phyloP scores from a whole-genome alignment of 2,329 filamentous ascomycete species.

The Cadophora sp. region DNA sequence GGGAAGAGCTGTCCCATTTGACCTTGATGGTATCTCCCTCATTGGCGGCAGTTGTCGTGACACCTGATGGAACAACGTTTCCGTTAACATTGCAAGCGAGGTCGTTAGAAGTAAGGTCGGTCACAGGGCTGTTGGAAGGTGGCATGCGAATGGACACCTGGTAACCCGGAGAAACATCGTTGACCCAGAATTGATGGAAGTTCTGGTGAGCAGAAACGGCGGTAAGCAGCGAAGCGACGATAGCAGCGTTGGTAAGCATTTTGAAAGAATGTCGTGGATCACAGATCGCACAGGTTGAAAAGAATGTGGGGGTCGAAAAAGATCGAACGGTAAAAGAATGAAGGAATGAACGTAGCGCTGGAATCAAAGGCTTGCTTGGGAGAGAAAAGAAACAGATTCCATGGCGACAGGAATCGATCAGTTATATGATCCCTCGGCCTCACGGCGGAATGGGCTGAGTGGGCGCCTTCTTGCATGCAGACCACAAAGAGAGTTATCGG shows the following conservation, averaged over 20 bases:
- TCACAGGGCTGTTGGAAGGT: conserved; percentile 58
- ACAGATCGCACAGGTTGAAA: conserved; percentile 25
- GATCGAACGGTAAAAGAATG: conserved; percentile 9
- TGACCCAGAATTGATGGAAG: conserved; percentile 52
- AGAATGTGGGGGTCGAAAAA: conserved; percentile 17
- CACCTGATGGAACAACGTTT: conserved; percentile 42
- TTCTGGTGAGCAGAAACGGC: conserved; percentile 49
- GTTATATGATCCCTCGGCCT: conserved; percentile 3
- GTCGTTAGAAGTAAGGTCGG: conserved; percentile 54
- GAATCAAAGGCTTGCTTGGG: conserved; percentile 7
- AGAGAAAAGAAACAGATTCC: neutral
- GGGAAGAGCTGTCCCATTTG: conserved; percentile 48
- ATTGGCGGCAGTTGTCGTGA: conserved; percentile 44
- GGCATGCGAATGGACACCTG: conserved; percentile 52
- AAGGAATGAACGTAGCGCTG: neutral
- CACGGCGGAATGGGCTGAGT: neutral
- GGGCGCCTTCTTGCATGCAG: neutral
- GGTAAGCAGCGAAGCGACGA: conserved; percentile 40
- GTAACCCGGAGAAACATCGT: conserved; percentile 47
- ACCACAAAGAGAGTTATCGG: neutral
- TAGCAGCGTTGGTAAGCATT: conserved; percentile 41
- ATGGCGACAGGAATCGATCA: neutral
- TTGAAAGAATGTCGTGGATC: conserved; percentile 37
- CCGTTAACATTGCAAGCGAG: conserved; percentile 57
- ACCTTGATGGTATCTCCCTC: conserved; percentile 48